These are phyloP conservation scores for Arabis alpina DNA, from an alignment of 345 rosid species.

Conservation along the genomic window DNA sequence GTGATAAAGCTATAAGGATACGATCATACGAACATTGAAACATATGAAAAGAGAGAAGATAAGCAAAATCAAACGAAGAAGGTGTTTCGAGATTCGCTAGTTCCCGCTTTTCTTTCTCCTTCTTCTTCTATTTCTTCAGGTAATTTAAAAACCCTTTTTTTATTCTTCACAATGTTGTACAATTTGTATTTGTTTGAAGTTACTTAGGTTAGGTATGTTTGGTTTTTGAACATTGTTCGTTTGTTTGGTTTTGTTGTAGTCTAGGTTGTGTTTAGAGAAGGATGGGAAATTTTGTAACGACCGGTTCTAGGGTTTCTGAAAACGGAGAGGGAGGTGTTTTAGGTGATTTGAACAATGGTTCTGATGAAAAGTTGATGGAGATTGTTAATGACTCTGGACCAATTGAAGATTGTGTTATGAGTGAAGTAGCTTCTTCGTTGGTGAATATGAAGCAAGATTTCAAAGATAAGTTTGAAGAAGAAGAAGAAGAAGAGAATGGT, in stretches of 20 bases:
- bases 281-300: constrained; percentile 17
- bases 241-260: background rate
- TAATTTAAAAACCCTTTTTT: background rate
- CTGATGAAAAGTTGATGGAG: constrained; percentile 13
- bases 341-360: too few species aligned
- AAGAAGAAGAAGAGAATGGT: constrained; percentile 41
- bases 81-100: constrained; percentile 26
- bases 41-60: too few species aligned
- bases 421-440: constrained; percentile 60
- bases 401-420: constrained; percentile 58
- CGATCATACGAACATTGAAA: constrained; percentile 4
- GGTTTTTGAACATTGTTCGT: too few species aligned
- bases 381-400: constrained; percentile 32
- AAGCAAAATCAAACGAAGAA: too few species aligned
- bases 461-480: too few species aligned
- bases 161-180: background rate
- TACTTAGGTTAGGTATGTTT: background rate
- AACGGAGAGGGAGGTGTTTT: constrained; percentile 27
- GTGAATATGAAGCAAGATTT: background rate
- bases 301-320: constrained; percentile 48
- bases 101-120: too few species aligned
- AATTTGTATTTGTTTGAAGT: background rate
- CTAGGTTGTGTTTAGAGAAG: background rate
- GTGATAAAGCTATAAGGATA: too few species aligned
- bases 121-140: too few species aligned